phyloP scores from a whole-genome alignment of 2,329 filamentous ascomycete genomes.

The Diplodia seriata region DNA sequence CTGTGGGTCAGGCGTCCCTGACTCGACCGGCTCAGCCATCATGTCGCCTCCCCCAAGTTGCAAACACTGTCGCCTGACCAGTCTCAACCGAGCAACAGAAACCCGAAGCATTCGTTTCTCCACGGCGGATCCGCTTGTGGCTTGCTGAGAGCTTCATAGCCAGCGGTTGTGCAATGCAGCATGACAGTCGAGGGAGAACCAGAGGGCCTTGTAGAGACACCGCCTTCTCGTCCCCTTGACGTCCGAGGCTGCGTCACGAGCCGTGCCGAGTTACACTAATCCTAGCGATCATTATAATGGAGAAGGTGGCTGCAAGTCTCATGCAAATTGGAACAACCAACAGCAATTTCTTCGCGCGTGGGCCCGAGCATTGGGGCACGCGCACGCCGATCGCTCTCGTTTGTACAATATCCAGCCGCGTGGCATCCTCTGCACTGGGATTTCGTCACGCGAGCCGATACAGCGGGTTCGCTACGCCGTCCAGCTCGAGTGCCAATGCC shows the following conservation, averaged over 20 bases:
- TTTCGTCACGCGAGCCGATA: not conserved
- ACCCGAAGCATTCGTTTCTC: not conserved
- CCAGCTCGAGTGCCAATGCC: not conserved
- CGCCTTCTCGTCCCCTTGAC: not conserved
- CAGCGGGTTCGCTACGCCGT: not conserved
- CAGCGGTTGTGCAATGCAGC: not conserved
- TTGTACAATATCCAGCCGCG: not conserved
- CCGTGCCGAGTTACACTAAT: not conserved
- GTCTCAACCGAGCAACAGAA: not conserved
- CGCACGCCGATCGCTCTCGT: slow-evolving; percentile 1
- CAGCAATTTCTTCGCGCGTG: slow-evolving; percentile 1
- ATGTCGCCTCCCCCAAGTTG: not conserved
- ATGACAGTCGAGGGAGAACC: not conserved
- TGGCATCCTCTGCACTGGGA: not conserved
- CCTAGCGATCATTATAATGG: not conserved
- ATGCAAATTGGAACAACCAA: not conserved
- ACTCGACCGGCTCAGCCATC: not conserved
- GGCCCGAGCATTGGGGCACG: not conserved
- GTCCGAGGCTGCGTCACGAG: not conserved
- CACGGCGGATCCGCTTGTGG: not conserved
- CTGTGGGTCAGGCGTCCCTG: not conserved
- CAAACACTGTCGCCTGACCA: slow-evolving; percentile 1
- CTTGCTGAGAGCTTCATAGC: not conserved
- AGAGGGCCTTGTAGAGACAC: not conserved
- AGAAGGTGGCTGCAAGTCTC: not conserved